phyloP scores from a whole-genome alignment of 371 early-diverging fungal genomes.

The Mortierella sp. region DNA sequence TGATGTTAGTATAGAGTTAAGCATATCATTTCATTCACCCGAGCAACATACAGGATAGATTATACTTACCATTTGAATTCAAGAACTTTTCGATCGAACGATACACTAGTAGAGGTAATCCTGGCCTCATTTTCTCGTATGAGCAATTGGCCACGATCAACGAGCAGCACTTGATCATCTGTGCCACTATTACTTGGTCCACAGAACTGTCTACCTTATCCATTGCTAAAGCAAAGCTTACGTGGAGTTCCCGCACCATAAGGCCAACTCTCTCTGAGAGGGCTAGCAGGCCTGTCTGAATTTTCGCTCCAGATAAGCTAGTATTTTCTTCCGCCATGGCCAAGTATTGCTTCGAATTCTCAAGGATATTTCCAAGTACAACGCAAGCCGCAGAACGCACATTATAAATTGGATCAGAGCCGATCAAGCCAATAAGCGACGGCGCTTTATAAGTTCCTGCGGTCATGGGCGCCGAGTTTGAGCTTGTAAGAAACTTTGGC shows the following conservation, averaged over 20 bases:
- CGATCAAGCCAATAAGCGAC: constrained; percentile 33
- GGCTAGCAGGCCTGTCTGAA: constrained; percentile 32
- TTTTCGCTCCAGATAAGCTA: constrained; percentile 14
- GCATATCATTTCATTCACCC: not conserved
- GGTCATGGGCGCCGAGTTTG: constrained; percentile 17
- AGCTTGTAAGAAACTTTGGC: constrained; percentile 45
- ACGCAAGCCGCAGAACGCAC: constrained; percentile 45
- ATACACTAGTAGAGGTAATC: constrained; percentile 17
- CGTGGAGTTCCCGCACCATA: constrained; percentile 39
- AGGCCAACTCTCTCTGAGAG: constrained; percentile 46
- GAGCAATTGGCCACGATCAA: constrained; percentile 32
- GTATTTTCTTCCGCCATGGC: constrained; percentile 55
- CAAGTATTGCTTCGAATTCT: constrained; percentile 49
- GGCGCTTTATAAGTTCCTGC: constrained; percentile 28
- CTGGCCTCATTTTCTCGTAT: constrained; percentile 43
- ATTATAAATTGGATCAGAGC: constrained; percentile 38
- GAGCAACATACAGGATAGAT: not conserved
- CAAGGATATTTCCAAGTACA: constrained; percentile 40
- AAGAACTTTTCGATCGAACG: constrained; percentile 32
- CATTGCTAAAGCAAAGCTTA: constrained; percentile 30
- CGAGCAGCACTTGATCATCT: constrained; percentile 46
- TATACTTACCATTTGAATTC: constrained; percentile 21
- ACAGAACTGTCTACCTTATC: constrained; percentile 16
- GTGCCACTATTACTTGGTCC: constrained; percentile 24
- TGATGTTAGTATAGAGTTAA: not conserved